Base-by-base conservation (phyloP, 228 moss, liverwort and hornwort genomes). In the Sphagnum fallax region DNA sequence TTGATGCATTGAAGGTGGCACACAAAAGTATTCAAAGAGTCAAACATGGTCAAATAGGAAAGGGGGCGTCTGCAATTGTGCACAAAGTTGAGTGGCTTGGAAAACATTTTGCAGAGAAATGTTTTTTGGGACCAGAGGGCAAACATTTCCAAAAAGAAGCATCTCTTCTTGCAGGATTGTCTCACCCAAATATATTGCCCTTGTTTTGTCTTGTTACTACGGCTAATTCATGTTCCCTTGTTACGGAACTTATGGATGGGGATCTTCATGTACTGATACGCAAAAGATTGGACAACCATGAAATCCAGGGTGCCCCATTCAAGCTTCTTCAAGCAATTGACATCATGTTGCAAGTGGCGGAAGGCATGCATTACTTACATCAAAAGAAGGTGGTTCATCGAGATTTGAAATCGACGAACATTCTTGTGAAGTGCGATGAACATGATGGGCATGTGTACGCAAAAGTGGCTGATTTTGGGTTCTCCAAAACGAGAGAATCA, bases 381-480 rank as follows among this genome's bases (percentile, higher is more conserved):
- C 66, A 60, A 10, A 60, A 65, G 52, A 18, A 66, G 4, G 16
- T 66, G 6, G 73, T 67, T 8, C 73, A 73, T 61, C 66, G 67
- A 32, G 73, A 73, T 65, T 50, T 73, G 50, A 73, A 73, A 61
- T 65, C 67, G 48, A 13, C 32, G 50, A 73, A 73, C 66, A 61
- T 73, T 67, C 50, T 67, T 51, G 66, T 73, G 16, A 73, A 61
- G 48, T 65, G 18, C 48, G 50, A 12, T 18, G 65, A 65, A 18
- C 51, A 11, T 32, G 70, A 74, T 32, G 73, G 66, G 4, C 73
- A 51, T 0, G 74, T 74, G 32, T 16, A 67, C 47, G 77, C 71
- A 0, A 81, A 81, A 71, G 4, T 81, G 62, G 66, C 62, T 0
- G 74, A 77, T 62, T 81, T 81, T 49, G 77, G 81, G 1, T 0